phyloP scores from a whole-genome alignment of 1,284 basidiomycete species.

The Cutaneotrichosporon spelunceum region DNA sequence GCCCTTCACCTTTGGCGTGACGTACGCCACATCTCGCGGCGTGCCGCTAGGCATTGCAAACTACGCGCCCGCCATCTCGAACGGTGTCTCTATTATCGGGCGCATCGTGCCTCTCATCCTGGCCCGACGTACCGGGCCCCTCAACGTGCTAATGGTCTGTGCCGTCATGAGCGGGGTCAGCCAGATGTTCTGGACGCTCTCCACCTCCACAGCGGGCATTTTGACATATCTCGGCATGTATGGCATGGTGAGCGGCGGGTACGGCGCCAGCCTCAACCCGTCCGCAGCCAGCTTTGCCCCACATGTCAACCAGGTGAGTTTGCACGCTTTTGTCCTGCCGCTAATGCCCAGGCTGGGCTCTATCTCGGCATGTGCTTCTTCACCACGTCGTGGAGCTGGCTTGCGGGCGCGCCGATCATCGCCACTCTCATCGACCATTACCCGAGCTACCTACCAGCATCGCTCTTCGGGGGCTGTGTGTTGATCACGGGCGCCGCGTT shows the following conservation, averaged over 20 bases:
- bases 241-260: slow-evolving; percentile 34
- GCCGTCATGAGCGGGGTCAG: slow-evolving; percentile 28
- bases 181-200: slow-evolving; percentile 35
- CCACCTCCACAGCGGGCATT: slow-evolving; percentile 23
- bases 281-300: slow-evolving; percentile 36
- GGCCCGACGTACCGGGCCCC: slow-evolving; percentile 35
- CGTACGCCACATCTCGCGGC: slow-evolving; percentile 32
- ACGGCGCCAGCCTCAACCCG: slow-evolving; percentile 35
- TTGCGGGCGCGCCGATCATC: slow-evolving; percentile 34
- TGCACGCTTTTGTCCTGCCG: neutral
- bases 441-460: slow-evolving; percentile 31
- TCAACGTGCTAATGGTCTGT: slow-evolving; percentile 37
- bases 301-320: slow-evolving; percentile 26
- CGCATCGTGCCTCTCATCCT: slow-evolving; percentile 38
- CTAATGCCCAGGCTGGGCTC: slow-evolving; percentile 18
- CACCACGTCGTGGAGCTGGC: slow-evolving; percentile 36
- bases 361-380: slow-evolving; percentile 44
- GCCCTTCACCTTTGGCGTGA: slow-evolving; percentile 36
- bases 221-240: slow-evolving; percentile 36
- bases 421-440: slow-evolving; percentile 32
- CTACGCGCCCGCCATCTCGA: slow-evolving; percentile 36
- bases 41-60: slow-evolving; percentile 29
- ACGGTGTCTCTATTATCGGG: slow-evolving; percentile 37
- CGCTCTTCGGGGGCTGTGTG: slow-evolving; percentile 34
- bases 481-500: slow-evolving; percentile 15